These are phyloP conservation scores for Apiospora pterosperma DNA, from an alignment of 2,329 filamentous ascomycete genomes.

Conservation along the genomic window DNA sequence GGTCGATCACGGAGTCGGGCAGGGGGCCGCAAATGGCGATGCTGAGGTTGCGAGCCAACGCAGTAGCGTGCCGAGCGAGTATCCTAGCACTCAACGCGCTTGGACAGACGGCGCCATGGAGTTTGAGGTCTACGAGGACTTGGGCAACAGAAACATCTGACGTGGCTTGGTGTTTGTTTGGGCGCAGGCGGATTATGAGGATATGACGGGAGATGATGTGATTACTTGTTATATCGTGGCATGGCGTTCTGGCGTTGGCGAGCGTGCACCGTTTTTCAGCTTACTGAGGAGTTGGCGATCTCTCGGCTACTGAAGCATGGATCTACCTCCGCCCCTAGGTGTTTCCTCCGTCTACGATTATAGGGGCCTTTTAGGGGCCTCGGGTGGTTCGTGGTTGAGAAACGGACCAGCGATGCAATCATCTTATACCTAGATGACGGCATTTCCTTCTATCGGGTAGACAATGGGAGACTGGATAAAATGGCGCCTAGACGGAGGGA, in stretches of 20 bases:
- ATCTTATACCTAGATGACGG: background rate
- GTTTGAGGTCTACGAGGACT: slow-evolving; percentile 14
- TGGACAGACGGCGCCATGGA: slow-evolving; percentile 23
- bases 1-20: too few species aligned
- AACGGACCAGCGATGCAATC: background rate
- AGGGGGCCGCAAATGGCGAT: slow-evolving; percentile 15
- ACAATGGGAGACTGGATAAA: background rate
- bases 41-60: slow-evolving; percentile 32
- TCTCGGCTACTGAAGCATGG: background rate
- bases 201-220: background rate
- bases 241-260: slow-evolving; percentile 4
- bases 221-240: slow-evolving; percentile 2
- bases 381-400: background rate
- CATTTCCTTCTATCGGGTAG: background rate
- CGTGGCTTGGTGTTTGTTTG: background rate
- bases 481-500: background rate
- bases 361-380: background rate
- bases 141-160: background rate
- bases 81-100: slow-evolving; percentile 47
- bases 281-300: background rate
- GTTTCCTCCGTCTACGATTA: background rate
- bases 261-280: background rate
- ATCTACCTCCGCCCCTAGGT: background rate
- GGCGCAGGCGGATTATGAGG: background rate
- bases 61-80: slow-evolving; percentile 55